phyloP scores from a whole-genome alignment of 371 early-diverging fungal genomes.

The Chytridiales sp. region DNA sequence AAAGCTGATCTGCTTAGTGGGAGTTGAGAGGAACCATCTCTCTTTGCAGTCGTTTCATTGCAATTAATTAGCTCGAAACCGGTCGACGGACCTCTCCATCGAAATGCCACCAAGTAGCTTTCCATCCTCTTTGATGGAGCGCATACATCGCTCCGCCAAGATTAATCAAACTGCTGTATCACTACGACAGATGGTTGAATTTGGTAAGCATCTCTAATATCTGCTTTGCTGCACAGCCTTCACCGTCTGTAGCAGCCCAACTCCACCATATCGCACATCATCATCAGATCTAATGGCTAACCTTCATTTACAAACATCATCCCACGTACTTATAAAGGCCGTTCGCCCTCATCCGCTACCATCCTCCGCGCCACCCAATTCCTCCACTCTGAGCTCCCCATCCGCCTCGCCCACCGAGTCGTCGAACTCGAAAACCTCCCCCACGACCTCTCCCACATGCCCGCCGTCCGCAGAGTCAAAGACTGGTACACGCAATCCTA shows the following conservation, averaged over 20 bases:
- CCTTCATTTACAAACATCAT: not conserved
- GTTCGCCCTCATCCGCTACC: constrained; percentile 76
- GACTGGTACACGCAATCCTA: constrained; percentile 95
- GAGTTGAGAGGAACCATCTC: too few species aligned
- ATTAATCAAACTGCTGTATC: constrained; percentile 91
- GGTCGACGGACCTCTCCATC: too few species aligned
- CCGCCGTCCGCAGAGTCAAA: constrained; percentile 86
- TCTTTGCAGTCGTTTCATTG: too few species aligned
- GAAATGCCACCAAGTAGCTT: too few species aligned
- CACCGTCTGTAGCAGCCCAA: not conserved
- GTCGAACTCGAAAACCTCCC: constrained; percentile 93
- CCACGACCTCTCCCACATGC: constrained; percentile 81
- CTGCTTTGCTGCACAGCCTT: not conserved
- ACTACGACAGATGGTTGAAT: constrained; percentile 89
- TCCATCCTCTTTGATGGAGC: constrained; percentile 27
- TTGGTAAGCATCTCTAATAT: constrained; percentile 56
- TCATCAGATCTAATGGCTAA: not conserved
- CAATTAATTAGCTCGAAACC: too few species aligned
- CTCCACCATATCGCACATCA: not conserved
- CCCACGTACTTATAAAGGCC: constrained; percentile 54
- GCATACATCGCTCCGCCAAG: constrained; percentile 39
- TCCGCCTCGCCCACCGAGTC: constrained; percentile 94
- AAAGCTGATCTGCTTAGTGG: too few species aligned
- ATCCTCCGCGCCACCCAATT: constrained; percentile 89
- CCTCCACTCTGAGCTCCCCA: constrained; percentile 89